These are phyloP conservation scores for Daldinia bambusicola DNA, from an alignment of 495 filamentous ascomycete genomes.

Conservation along the genomic window DNA sequence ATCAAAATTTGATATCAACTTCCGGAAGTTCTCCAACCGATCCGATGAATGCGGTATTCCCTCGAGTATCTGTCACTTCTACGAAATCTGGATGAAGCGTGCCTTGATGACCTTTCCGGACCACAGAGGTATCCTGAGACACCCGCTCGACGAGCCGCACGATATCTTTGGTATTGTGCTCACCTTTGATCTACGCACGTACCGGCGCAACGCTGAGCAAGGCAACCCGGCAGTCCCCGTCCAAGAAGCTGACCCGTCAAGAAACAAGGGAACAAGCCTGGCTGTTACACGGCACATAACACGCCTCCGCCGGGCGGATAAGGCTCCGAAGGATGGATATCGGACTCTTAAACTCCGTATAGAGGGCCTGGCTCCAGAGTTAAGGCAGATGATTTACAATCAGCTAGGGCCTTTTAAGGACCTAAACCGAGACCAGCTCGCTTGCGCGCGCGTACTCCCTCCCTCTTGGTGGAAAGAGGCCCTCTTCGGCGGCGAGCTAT, in stretches of 20 bases:
- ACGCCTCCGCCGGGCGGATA: background rate
- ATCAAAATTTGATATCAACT: constrained; percentile 9
- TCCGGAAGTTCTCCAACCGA: background rate
- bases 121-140: background rate
- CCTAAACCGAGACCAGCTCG: background rate
- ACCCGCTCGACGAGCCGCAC: background rate
- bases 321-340: background rate
- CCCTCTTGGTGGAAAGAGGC: constrained; percentile 20
- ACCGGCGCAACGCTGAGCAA: background rate
- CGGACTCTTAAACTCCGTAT: background rate
- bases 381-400: constrained; percentile 4
- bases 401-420: constrained; percentile 31
- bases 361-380: constrained; percentile 6
- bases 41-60: background rate
- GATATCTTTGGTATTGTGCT: background rate
- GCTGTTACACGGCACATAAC: background rate
- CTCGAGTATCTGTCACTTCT: constrained; percentile 31
- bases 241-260: background rate
- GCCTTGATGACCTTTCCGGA: constrained; percentile 7
- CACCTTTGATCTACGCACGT: background rate
- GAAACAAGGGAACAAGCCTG: background rate
- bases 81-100: constrained; percentile 43
- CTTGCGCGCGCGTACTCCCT: constrained; percentile 26
- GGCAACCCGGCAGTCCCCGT: background rate
- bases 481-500: constrained; percentile 27